Conservation (phyloP, 1,284 basidiomycete genomes). For the Ustilago loliicola region DNA sequence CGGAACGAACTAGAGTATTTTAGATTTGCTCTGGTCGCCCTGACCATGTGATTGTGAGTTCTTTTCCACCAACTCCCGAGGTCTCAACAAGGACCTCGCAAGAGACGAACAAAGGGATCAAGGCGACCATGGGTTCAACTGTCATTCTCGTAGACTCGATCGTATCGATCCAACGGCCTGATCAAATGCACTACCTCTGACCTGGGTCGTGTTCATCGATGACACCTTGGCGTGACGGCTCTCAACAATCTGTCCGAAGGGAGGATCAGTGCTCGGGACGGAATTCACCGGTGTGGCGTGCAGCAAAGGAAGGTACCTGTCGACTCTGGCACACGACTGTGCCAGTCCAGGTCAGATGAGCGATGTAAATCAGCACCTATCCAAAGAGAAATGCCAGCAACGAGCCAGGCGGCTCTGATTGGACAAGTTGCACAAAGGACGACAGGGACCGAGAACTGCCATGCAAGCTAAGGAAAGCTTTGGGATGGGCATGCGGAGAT, state of each 20-base stretch:
- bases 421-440: background rate
- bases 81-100: too few species aligned
- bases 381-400: too few species aligned
- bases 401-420: too few species aligned
- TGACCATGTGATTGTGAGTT: background rate
- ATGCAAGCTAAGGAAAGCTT: background rate
- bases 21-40: too few species aligned
- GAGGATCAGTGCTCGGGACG: background rate
- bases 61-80: too few species aligned
- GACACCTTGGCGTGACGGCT: background rate
- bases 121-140: background rate
- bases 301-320: too few species aligned
- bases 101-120: background rate
- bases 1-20: too few species aligned
- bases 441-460: background rate
- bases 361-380: too few species aligned
- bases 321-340: too few species aligned
- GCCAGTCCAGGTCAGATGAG: too few species aligned
- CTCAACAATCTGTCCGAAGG: conserved; percentile 9
- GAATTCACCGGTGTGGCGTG: conserved; percentile 29
- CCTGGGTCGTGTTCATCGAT: too few species aligned
- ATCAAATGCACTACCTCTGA: background rate
- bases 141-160: too few species aligned
- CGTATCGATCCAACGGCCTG: background rate
- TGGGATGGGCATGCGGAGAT: conserved; percentile 10